Percentiles rank a stretch among this genome's conserved stretches.
These are phyloP conservation scores for Fusarium mexicanum DNA, from an alignment of 2,329 filamentous ascomycete species.

Conservation along the genomic window DNA sequence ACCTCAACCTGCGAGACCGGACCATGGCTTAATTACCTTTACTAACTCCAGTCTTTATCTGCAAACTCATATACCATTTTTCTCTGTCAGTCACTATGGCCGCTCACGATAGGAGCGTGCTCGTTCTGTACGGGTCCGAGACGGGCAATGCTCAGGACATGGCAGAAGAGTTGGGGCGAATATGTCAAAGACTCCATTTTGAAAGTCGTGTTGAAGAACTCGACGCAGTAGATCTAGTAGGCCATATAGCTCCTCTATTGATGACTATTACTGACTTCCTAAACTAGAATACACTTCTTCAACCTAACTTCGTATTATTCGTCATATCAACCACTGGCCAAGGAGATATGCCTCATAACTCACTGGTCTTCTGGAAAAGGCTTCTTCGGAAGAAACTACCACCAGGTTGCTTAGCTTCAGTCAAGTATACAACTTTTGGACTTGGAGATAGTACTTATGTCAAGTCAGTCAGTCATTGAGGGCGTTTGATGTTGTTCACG, in stretches of 20 bases:
- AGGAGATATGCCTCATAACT: slow-evolving; percentile 90
- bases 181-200: slow-evolving; percentile 83
- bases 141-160: slow-evolving; percentile 94
- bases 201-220: slow-evolving; percentile 79
- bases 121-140: slow-evolving; percentile 93
- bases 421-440: slow-evolving; percentile 87
- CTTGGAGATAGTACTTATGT: slow-evolving; percentile 94
- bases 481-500: background rate
- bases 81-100: slow-evolving; percentile 38
- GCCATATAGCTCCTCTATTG: slow-evolving; percentile 45
- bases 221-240: slow-evolving; percentile 78
- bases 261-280: slow-evolving; percentile 17
- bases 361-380: slow-evolving; percentile 83
- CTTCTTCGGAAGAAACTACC: slow-evolving; percentile 82
- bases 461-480: slow-evolving; percentile 68
- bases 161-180: slow-evolving; percentile 81
- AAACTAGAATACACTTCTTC: slow-evolving; percentile 60
- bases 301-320: slow-evolving; percentile 74
- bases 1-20: slow-evolving; percentile 20
- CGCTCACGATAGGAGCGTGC: slow-evolving; percentile 53
- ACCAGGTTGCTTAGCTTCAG: slow-evolving; percentile 70
- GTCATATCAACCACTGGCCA: slow-evolving; percentile 93
- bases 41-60: background rate
- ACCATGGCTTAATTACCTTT: background rate
- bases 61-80: background rate